Evolutionary conservation across 2,329 filamentous ascomycete genomes (phyloP).

Genomic region (Macrophomina pseudophaseolina): DNA sequence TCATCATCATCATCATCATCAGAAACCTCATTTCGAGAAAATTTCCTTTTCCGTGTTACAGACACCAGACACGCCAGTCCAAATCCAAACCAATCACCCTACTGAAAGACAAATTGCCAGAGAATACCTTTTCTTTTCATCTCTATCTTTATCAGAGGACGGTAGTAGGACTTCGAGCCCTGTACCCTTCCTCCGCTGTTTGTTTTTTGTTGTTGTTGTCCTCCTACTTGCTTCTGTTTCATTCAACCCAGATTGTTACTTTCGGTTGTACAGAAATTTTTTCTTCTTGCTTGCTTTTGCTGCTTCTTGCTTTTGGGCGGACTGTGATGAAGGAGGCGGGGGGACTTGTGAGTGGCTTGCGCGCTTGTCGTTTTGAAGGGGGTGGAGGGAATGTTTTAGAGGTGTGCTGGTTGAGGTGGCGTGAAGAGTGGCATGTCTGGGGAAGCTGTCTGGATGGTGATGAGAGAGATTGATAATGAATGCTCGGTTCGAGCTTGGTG

Average conservation of each 20-base stretch:
- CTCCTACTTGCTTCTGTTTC: too few species aligned
- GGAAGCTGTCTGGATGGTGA: too few species aligned
- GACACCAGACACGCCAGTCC: too few species aligned
- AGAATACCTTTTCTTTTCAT: background rate
- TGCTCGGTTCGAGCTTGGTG: too few species aligned
- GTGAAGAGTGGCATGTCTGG: too few species aligned
- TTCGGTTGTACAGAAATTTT: background rate
- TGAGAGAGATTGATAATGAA: too few species aligned
- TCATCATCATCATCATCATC: background rate
- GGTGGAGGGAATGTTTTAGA: too few species aligned
- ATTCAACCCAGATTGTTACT: background rate
- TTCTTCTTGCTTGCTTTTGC: background rate
- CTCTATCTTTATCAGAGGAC: background rate
- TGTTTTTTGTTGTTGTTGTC: background rate
- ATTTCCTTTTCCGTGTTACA: background rate
- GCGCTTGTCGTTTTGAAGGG: too few species aligned
- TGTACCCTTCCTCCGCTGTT: background rate
- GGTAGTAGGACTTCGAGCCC: too few species aligned
- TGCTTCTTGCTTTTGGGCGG: background rate
- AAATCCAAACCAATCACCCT: background rate
- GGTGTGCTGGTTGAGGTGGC: too few species aligned
- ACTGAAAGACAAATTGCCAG: slow-evolving; percentile 10
- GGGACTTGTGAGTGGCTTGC: too few species aligned
- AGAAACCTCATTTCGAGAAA: background rate
- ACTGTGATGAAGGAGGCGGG: too few species aligned